Base-by-base conservation (phyloP, 441 rosid species). In the Gossypium davidsonii region DNA sequence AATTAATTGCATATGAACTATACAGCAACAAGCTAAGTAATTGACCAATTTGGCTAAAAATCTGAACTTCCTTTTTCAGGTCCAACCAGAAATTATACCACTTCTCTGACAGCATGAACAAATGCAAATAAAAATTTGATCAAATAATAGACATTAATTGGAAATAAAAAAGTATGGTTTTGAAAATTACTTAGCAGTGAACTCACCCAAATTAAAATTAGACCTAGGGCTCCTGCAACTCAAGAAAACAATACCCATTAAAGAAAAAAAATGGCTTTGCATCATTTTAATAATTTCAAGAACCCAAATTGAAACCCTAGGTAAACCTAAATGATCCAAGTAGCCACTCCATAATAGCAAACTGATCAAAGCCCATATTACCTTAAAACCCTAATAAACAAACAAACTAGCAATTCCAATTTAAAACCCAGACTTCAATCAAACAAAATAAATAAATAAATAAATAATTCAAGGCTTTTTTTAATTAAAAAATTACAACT, bases 321-420 rank as follows among this genome's bases (percentile, higher is more conserved):
- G 39, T 11, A 60, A 28, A 46, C 21, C 49, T 15, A 62, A 37
- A 17, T 61, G 60, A 72, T 46, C 67, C 8, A 71, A 49, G 59
- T 26, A 61, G 26, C 2, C 12, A 49, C 6, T 26, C 57, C 49
- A 49, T 48, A 28, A 28, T 6, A 48, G 28, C 68, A 49, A 61
- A 72, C 49, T 25, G 68, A 72, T 59, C 74, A 60, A 48, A 59
- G 8, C 55, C 23, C 37, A 25, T 23, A 46, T 42, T 49, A 59
- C 58, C 67, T 72, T 72, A 59, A 72, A 59, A 44, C 74, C 74
- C 74, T 58, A 57, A 58, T 12, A 44, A 71, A 9, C 11, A 71
- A 56, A 31, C 21, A 44, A 71, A 58, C 5, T 2, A 28, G 14
- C 60, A 58, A 56, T 56, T 46, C 21, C 64, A 56, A 9, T 37